Base-by-base conservation (phyloP, 1,139 yeast species). In the Saccharomyces uvarum region DNA sequence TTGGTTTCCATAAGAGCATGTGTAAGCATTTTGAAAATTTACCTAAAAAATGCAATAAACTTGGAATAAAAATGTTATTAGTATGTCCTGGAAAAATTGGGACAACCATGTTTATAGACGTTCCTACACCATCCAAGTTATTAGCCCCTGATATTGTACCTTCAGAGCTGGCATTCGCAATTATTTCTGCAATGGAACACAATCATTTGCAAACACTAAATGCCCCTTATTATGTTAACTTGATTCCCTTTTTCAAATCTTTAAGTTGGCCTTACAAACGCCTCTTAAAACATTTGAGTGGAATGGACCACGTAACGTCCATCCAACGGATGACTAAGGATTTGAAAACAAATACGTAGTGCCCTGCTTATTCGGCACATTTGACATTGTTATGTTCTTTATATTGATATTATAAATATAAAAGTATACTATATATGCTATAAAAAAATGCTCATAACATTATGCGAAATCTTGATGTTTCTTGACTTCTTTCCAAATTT, bases 121-220 rank as follows among this genome's bases (percentile, higher is more conserved):
- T 91, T 4, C 61, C 69, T 29, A 85, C 96, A 0, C 97, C 97
- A 0, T 83, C 88, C 3, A 71, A 76, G 1, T 58, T 85, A 2
- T 68, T 90, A 16, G 98, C 98, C 0, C 98, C 97, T 0, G 88
- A 86, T 59, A 73, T 90, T 50, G 85, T 84, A 31, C 89, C 95
- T 0, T 63, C 63, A 11, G 74, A 75, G 56, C 86, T 89, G 9
- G 96, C 97, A 0, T 63, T 65, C 4, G 73, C 72, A 49, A 78
- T 90, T 2, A 73, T 83, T n/a, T 66, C 69, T 6, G 81, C 88
- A 0, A 71, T 89, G 41, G 77, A 76, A 51, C 68, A 76, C 52
- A 95, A 95, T 2, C 73, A 77, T 57, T 69, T 85, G 47, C 90
- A 93, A 0, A 89, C 84, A 56, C 75, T 90, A 51, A 83, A 79